Evolutionary conservation across 208 protist genomes (phyloP).

Genomic region (Trypanosoma cruzi): DNA sequence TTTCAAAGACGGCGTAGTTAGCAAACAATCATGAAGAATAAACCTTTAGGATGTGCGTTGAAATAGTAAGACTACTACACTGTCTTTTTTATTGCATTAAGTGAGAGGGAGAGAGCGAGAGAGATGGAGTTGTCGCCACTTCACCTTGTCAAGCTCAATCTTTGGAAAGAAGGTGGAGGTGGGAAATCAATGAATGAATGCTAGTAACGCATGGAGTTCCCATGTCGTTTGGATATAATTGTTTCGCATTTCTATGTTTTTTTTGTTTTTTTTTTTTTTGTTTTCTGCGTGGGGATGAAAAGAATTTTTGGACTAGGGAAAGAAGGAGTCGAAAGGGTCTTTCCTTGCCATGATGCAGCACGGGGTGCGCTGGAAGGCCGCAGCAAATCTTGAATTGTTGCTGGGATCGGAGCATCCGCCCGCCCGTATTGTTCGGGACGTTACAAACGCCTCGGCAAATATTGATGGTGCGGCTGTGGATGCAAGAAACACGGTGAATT

Average conservation of each 20-base stretch:
- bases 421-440: conserved; percentile 35
- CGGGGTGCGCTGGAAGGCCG: conserved; percentile 52
- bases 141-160: background rate
- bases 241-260: background rate
- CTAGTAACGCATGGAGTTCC: background rate
- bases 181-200: background rate
- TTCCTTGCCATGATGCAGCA: conserved; percentile 23
- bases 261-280: background rate
- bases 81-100: conserved; percentile 3
- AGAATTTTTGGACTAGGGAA: background rate
- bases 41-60: background rate
- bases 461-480: conserved; percentile 35
- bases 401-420: conserved; percentile 62
- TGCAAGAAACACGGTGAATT: conserved; percentile 70
- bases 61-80: background rate
- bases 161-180: background rate
- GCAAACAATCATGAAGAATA: background rate
- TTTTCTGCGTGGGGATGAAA: background rate
- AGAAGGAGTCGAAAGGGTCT: background rate
- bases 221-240: background rate
- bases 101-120: background rate
- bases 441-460: conserved; percentile 18
- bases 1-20: conserved; percentile 18
- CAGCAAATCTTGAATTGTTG: conserved; percentile 66
- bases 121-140: background rate